phyloP scores from a whole-genome alignment of 2,329 filamentous ascomycete species.

The Penicillium sp. region DNA sequence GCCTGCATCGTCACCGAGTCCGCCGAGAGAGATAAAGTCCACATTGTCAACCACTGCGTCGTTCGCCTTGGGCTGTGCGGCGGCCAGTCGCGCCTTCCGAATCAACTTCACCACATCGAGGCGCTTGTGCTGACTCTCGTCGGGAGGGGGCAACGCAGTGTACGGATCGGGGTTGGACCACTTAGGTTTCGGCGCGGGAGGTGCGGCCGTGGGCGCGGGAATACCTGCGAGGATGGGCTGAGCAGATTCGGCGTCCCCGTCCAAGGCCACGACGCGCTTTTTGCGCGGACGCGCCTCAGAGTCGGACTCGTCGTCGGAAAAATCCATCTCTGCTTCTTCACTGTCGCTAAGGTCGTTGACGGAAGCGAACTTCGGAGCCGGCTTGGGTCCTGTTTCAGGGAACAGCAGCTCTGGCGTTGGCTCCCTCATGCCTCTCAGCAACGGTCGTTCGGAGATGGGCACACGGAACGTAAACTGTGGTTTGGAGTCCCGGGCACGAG shows the following conservation, averaged over 20 bases:
- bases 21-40: constrained; percentile 89
- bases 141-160: constrained; percentile 78
- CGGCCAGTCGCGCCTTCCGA: constrained; percentile 77
- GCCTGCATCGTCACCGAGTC: constrained; percentile 45
- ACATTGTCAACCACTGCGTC: constrained; percentile 62
- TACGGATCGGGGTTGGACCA: constrained; percentile 98
- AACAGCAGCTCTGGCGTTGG: constrained; percentile 39
- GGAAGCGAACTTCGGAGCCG: constrained; percentile 37
- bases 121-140: constrained; percentile 72
- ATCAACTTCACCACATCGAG: constrained; percentile 89
- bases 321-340: constrained; percentile 50
- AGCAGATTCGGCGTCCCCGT: constrained; percentile 18
- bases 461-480: constrained; percentile 47
- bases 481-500: constrained; percentile 25
- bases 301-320: constrained; percentile 44
- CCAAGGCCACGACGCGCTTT: constrained; percentile 36
- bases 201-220: constrained; percentile 9
- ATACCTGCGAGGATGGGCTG: constrained; percentile 26
- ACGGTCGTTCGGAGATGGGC: constrained; percentile 38
- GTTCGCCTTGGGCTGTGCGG: constrained; percentile 50
- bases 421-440: constrained; percentile 38
- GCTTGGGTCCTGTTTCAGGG: constrained; percentile 29
- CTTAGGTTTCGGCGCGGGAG: constrained; percentile 69
- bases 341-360: constrained; percentile 48
- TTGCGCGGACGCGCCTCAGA: constrained; percentile 41